Percentiles rank a stretch among this genome's conserved stretches.
Conservation (phyloP, 1,284 basidiomycete species). For the Cutaneotrichosporon cavernicola region DNA sequence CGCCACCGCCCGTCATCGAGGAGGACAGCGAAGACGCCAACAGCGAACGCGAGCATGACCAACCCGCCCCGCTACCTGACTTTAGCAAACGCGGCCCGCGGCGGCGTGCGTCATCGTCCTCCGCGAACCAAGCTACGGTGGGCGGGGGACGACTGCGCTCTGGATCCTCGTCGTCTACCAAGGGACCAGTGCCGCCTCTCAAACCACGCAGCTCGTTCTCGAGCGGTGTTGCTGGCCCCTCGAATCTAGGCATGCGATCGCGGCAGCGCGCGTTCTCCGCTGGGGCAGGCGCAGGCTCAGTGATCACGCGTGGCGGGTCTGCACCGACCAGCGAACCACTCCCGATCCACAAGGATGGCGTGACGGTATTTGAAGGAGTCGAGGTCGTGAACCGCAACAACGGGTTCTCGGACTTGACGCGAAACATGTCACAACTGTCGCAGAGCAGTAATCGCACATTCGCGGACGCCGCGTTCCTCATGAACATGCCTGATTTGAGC, state of each 20-base stretch:
- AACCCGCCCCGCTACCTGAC: slow-evolving; percentile 16
- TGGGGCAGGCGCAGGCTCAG: slow-evolving; percentile 16
- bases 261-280: slow-evolving; percentile 20
- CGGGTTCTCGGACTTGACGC: slow-evolving; percentile 20
- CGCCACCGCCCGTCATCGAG: background rate
- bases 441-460: slow-evolving; percentile 24
- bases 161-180: background rate
- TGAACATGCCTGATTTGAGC: slow-evolving; percentile 17
- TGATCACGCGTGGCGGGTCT: slow-evolving; percentile 9
- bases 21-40: slow-evolving; percentile 5
- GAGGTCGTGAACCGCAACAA: background rate
- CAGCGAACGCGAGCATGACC: slow-evolving; percentile 10
- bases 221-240: slow-evolving; percentile 2
- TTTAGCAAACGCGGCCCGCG: slow-evolving; percentile 1
- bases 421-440: slow-evolving; percentile 21
- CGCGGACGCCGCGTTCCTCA: slow-evolving; percentile 19
- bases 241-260: background rate
- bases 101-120: background rate
- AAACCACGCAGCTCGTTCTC: background rate
- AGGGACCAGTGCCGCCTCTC: background rate
- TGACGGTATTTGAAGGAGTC: background rate
- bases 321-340: background rate
- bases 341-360: background rate
- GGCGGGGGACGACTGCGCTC: background rate
- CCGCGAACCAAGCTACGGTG: background rate